Conservation (phyloP, 208 protist genomes). For the Angomonas ambiguus region DNA sequence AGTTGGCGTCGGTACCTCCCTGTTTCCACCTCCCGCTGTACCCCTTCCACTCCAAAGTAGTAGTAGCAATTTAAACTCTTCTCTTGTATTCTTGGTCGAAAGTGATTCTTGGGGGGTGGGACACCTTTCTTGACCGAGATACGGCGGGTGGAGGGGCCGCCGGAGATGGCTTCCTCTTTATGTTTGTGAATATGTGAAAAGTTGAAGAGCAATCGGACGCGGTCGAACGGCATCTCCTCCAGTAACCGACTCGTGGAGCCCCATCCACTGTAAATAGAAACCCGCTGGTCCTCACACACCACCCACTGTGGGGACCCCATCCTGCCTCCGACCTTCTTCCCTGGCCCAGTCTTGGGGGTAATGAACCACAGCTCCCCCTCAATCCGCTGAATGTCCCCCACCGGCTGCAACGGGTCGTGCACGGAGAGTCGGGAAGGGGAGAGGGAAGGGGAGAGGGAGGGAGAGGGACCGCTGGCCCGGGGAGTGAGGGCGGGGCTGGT, state of each 20-base stretch:
- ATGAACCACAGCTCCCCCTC: slow-evolving; percentile 56
- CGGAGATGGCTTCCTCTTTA: not conserved
- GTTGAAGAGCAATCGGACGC: slow-evolving; percentile 40
- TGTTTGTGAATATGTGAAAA: slow-evolving; percentile 41
- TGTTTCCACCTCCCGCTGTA: slow-evolving; percentile 10
- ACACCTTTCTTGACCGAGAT: slow-evolving; percentile 14
- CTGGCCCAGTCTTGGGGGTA: slow-evolving; percentile 26
- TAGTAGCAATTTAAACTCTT: slow-evolving; percentile 24
- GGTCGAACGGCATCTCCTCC: slow-evolving; percentile 38
- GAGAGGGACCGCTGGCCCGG: not conserved
- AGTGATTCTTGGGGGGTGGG: slow-evolving; percentile 8
- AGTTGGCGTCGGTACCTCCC: slow-evolving; percentile 22
- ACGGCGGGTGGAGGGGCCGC: slow-evolving; percentile 11
- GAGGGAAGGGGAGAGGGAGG: slow-evolving; percentile 6
- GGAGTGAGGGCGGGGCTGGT: not conserved
- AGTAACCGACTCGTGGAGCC: slow-evolving; percentile 25
- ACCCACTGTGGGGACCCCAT: slow-evolving; percentile 34
- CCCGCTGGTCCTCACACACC: slow-evolving; percentile 34
- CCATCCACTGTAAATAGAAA: slow-evolving; percentile 46
- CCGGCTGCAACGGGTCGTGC: slow-evolving; percentile 9
- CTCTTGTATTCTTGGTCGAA: slow-evolving; percentile 3
- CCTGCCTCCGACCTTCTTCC: slow-evolving; percentile 14
- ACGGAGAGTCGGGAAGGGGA: slow-evolving; percentile 1
- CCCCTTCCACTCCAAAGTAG: slow-evolving; percentile 55
- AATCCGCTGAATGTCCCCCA: slow-evolving; percentile 23